phyloP scores from a whole-genome alignment of 768 basidiomycete genomes.

The Tricholoma furcatifolium region DNA sequence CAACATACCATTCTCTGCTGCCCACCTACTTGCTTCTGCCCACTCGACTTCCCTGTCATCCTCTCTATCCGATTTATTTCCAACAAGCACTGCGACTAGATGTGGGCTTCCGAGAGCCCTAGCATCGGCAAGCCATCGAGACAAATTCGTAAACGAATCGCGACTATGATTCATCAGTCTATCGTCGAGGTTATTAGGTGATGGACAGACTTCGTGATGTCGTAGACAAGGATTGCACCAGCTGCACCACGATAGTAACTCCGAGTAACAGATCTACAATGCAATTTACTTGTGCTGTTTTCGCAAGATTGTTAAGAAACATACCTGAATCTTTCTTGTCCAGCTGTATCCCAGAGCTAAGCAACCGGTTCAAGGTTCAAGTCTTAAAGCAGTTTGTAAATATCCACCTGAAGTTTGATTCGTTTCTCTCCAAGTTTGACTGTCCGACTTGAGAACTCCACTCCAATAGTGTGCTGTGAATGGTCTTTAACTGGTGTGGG shows the following conservation, averaged over 20 bases:
- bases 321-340: constrained; percentile 91
- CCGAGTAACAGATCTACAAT: constrained; percentile 78
- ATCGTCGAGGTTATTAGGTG: not conserved
- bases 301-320: constrained; percentile 6
- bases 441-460: constrained; percentile 95
- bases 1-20: constrained; percentile 84
- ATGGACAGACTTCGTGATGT: constrained; percentile 76
- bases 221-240: constrained; percentile 89
- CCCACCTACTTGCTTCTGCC: constrained; percentile 94
- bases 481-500: constrained; percentile 81
- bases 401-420: constrained; percentile 87
- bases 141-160: constrained; percentile 79
- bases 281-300: constrained; percentile 9
- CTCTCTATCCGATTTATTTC: constrained; percentile 94
- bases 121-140: constrained; percentile 92
- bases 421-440: constrained; percentile 91
- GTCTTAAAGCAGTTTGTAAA: not conserved
- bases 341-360: constrained; percentile 96
- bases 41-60: constrained; percentile 95
- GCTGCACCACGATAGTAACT: constrained; percentile 96
- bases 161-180: constrained; percentile 51
- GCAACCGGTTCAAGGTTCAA: constrained; percentile 6
- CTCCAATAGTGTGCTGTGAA: constrained; percentile 97
- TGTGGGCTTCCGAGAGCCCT: constrained; percentile 91
- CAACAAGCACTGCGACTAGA: constrained; percentile 86